Evolutionary conservation across 768 basidiomycete genomes (phyloP), one percentile per base, ranked within the genome.

Genomic region (Gelatoporia subvermispora): DNA sequence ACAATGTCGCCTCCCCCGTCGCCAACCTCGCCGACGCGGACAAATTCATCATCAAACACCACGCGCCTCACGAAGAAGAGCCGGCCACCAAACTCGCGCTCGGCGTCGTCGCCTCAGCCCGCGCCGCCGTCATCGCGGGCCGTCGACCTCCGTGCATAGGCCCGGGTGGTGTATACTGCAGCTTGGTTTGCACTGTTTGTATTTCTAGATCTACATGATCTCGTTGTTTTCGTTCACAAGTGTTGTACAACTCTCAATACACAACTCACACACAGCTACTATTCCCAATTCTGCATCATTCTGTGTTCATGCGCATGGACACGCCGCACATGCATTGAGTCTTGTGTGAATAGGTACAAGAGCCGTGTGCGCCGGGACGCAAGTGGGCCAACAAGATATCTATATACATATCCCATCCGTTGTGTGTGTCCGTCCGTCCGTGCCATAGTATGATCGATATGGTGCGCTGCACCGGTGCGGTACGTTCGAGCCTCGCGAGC

Each of bases 81-180:
- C 13, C 28, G 28, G 7, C 28, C 28, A 13, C 28, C 28, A 13
- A 31, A 31, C 13, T 45, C 44, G 55, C 2, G 36, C 60, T 24
- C 35, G 46, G n/a, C 16, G 17, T 37, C 48, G 21, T 23, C 40
- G 34, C n/a, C 41, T 17, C 25, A 35, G 25, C 36, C 23, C 16
- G 54, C 52, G 31, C 48, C 52, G 42, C 53, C 61, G 2, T 49
- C 49, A 8, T 23, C 58, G 7, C 47, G 50, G 41, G 43, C 53
- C 31, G 54, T 61, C 36, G 61, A 59, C 50, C 49, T 61, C 31
- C 60, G 51, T 43, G 60, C 63, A 56, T 72, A 47, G 43, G 39
- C 31, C 39, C 37, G 3, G 8, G n/a, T 35, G 9, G 35, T 35
- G 35, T 35, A 41, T 41, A 9, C 37, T 15, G 23, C 8, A 16